These are phyloP conservation scores for Tanacetum coccineum DNA, from an alignment of 129 eudicot genomes.

Conservation along the genomic window DNA sequence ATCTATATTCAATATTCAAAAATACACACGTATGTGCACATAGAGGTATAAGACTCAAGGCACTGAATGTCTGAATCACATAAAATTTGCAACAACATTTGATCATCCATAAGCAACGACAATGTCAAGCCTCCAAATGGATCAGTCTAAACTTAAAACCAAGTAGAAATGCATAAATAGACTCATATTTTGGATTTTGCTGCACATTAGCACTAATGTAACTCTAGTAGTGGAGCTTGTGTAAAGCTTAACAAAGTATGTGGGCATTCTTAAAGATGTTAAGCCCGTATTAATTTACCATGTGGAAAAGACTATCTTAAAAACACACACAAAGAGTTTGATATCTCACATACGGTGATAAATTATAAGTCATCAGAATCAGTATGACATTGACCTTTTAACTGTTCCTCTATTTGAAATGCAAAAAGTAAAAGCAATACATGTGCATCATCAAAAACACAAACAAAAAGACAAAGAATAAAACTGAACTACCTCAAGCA, in stretches of 20 bases:
- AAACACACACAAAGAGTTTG: neutral
- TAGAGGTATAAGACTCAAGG: no score
- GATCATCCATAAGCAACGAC: no score
- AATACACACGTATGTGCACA: no score
- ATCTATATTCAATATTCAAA: no score
- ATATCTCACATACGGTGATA: slow-evolving; percentile 1
- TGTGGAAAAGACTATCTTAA: neutral
- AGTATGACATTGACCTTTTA: neutral
- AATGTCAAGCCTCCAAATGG: no score
- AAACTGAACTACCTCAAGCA: slow-evolving; percentile 23
- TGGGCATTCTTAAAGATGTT: neutral
- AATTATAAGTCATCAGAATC: neutral
- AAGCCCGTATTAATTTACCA: neutral
- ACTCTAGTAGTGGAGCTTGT: slow-evolving; percentile 1
- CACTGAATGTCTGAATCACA: no score
- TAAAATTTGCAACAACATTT: no score
- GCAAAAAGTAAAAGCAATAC: neutral
- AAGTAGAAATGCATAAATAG: neutral
- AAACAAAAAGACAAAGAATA: neutral
- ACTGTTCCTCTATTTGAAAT: neutral
- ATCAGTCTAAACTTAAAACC: no score
- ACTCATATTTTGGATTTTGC: neutral
- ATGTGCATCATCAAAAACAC: slow-evolving; percentile 5
- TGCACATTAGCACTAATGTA: neutral
- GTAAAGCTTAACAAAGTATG: neutral